Base-by-base conservation (phyloP, 768 basidiomycete genomes). In the Amyloporia xantha region DNA sequence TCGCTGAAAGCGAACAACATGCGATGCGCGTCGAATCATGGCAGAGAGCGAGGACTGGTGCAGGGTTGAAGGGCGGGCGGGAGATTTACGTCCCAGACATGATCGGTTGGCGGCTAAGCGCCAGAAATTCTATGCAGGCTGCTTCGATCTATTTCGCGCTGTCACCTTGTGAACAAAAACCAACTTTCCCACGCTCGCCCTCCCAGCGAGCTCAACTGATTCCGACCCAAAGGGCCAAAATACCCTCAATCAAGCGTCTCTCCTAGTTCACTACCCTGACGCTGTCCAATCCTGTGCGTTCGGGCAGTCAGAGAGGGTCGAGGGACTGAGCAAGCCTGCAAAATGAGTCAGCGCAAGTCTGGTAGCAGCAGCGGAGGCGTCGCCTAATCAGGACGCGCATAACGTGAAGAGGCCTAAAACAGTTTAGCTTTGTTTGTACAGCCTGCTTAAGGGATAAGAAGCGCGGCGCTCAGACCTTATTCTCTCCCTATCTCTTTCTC, bases 361-460 rank as follows among this genome's bases (percentile, higher is more conserved):
- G 46, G 47, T 47, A 54, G 53, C 51, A 51, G 49, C 54, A 54
- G 41, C 50, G 45, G 51, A 52, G 45, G 49, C 49, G 47, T 50
- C 43, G 42, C 55, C 50, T 30, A 35, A 53, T 50, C 47, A 11
- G 58, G 52, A 20, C 47, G 44, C 17, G 28, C 25, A 42, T 44
- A 52, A 53, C 55, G 43, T 55, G 63, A 50, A 47, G 45, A 52
- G 61, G 54, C 59, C 59, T 54, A 62, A 62, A 59, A 54, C 59
- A 54, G 60, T 60, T 63, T 61, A 61, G 59, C 53, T 50, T 67
- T 67, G 66, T 67, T 67, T 66, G 66, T 63, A 58, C 58, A 50
- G 53, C 54, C 62, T 58, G 60, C 61, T 61, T 62, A 64, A 53
- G 62, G 59, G 64, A 66, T 66, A 68, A 64, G 64, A 67, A 64